A percentile compares a stretch with the other conserved stretches of the same genome.
These are phyloP conservation scores for Naganishia randhawae DNA, from an alignment of 768 basidiomycete genomes.

Conservation along the genomic window DNA sequence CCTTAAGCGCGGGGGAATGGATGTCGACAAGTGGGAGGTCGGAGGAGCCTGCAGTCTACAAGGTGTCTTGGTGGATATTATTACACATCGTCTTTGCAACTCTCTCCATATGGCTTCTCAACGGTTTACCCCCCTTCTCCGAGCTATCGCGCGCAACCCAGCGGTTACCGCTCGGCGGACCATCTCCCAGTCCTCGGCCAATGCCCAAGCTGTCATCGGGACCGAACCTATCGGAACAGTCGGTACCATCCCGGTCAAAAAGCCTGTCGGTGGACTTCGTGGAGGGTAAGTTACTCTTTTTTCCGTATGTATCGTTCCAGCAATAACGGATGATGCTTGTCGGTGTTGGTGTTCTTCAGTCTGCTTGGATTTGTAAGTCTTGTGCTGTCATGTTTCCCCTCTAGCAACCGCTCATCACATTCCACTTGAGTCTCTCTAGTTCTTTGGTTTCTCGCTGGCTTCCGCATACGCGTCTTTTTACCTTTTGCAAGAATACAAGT, in stretches of 20 bases:
- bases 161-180: not conserved
- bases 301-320: not conserved
- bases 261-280: constrained; percentile 39
- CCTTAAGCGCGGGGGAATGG: constrained; percentile 8
- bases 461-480: constrained; percentile 82
- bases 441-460: constrained; percentile 85
- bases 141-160: constrained; percentile 8
- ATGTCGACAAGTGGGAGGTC: not conserved
- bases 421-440: constrained; percentile 30
- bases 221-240: constrained; percentile 33
- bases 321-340: too few relatives aligned
- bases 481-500: constrained; percentile 83
- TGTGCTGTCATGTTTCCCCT: not conserved
- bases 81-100: not conserved
- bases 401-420: not conserved
- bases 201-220: constrained; percentile 12
- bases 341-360: constrained; percentile 22
- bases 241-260: constrained; percentile 33
- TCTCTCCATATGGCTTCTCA: not conserved
- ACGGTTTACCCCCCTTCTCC: constrained; percentile 3
- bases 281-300: constrained; percentile 38
- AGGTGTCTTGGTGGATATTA: not conserved
- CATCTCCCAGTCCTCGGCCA: not conserved
- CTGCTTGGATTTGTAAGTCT: constrained; percentile 42
- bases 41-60: too few relatives aligned